Evolutionary conservation across 1,139 yeast genomes (phyloP).

Genomic region (Geotrichum histeridarum): DNA sequence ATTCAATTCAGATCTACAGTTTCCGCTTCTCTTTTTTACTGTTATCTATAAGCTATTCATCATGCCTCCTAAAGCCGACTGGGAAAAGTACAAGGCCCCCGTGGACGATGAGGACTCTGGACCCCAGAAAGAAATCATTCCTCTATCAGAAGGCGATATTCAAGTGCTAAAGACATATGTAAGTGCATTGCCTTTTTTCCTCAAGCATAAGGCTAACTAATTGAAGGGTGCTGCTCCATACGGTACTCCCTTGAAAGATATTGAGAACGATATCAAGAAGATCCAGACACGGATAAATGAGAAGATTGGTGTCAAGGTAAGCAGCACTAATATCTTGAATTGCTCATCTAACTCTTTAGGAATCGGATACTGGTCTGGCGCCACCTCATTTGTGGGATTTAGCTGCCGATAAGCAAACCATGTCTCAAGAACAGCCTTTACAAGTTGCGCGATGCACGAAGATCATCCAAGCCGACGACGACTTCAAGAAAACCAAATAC

Average conservation of each 20-base stretch:
- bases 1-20: no score
- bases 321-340: neutral
- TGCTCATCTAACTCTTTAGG: conserved; percentile 34
- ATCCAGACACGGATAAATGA: conserved; percentile 86
- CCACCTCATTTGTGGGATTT: conserved; percentile 98
- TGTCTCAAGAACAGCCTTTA: conserved; percentile 89
- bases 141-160: conserved; percentile 92
- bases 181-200: conserved; percentile 21
- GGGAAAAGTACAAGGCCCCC: conserved; percentile 95
- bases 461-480: conserved; percentile 65
- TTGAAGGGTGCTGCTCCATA: conserved; percentile 89
- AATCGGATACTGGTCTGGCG: conserved; percentile 91
- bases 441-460: conserved; percentile 99
- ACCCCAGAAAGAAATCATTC: conserved; percentile 66
- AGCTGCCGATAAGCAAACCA: conserved; percentile 89
- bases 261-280: conserved; percentile 79
- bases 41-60: neutral
- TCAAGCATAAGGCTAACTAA: neutral
- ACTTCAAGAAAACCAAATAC: conserved; percentile 82
- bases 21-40: neutral
- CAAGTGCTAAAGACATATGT: conserved; percentile 88
- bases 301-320: conserved; percentile 71
- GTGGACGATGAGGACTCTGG: conserved; percentile 66
- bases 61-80: conserved; percentile 86
- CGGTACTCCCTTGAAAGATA: conserved; percentile 68